Conservation (phyloP, 495 filamentous ascomycete genomes). For the Hyaloscypha variabilis region DNA sequence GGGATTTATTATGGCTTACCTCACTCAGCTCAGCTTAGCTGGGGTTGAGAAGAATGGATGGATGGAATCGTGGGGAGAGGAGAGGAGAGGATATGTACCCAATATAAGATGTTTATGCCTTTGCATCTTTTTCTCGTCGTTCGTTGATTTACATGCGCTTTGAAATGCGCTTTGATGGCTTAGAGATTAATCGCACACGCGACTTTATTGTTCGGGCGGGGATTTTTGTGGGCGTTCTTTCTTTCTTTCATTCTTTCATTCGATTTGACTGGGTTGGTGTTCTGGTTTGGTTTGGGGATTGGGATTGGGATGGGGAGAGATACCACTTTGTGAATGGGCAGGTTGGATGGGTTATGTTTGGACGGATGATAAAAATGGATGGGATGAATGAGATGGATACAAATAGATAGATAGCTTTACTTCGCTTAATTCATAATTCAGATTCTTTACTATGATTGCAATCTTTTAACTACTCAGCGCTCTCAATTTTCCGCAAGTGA, state of each 20-base stretch:
- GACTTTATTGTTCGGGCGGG: too few species aligned
- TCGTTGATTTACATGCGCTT: background rate
- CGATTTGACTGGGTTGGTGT: conserved; percentile 1
- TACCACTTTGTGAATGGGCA: background rate
- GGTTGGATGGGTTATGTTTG: background rate
- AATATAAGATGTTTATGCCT: conserved; percentile 2
- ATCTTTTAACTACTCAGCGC: too few species aligned
- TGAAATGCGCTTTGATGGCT: background rate
- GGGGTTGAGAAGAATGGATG: background rate
- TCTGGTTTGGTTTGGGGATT: conserved; percentile 6
- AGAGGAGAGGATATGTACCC: conserved; percentile 6
- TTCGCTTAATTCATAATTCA: too few species aligned
- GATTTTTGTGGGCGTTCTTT: background rate
- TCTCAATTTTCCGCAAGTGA: too few species aligned
- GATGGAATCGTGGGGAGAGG: background rate
- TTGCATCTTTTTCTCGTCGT: background rate
- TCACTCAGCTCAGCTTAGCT: too few species aligned
- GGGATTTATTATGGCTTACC: too few species aligned
- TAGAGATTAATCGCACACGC: conserved; percentile 9
- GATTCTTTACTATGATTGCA: too few species aligned
- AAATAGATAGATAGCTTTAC: too few species aligned
- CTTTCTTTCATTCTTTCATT: background rate
- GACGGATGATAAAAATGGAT: background rate
- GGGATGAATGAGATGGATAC: too few species aligned
- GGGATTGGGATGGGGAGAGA: background rate